Percentiles rank a stretch among this genome's conserved stretches.
Evolutionary conservation across 176 grass and related monocot genomes (phyloP).

Genomic region (Tillandsia leiboldiana): DNA sequence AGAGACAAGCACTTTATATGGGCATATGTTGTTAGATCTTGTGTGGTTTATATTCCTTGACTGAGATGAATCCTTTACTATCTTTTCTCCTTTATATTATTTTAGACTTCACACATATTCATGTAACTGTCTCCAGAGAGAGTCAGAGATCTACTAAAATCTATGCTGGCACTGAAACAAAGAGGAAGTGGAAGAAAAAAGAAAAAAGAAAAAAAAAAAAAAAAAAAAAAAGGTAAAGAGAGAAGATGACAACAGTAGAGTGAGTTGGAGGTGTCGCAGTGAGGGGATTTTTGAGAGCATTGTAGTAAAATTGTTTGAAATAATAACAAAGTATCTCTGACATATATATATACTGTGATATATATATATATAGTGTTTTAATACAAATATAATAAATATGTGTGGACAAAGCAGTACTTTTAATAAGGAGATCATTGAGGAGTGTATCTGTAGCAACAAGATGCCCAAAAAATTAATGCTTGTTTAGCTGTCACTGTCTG

Average conservation of each 20-base stretch:
- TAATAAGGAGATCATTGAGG: too few species aligned
- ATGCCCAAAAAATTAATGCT: slow-evolving; percentile 9
- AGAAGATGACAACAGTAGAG: too few species aligned
- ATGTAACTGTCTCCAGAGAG: not conserved
- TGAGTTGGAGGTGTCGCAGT: not conserved
- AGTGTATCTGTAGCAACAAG: not conserved
- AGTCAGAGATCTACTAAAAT: not conserved
- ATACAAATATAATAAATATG: too few species aligned
- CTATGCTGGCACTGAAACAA: not conserved
- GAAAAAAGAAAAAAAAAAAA: slow-evolving; percentile 1
- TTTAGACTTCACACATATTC: not conserved
- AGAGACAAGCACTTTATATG: slow-evolving; percentile 18
- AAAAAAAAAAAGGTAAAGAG: not conserved
- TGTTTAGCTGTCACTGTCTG: slow-evolving; percentile 45
- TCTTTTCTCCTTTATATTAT: not conserved
- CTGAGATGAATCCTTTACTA: not conserved
- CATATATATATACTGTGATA: too few species aligned
- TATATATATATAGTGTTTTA: too few species aligned
- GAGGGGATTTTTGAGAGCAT: too few species aligned
- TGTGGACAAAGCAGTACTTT: too few species aligned
- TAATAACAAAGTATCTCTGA: too few species aligned
- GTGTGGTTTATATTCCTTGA: slow-evolving; percentile 5
- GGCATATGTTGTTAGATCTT: slow-evolving; percentile 22
- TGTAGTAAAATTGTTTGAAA: too few species aligned
- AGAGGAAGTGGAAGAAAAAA: not conserved